Evolutionary conservation across 148 eudicot genomes (phyloP).

Genomic region (Nepenthes gracilis): DNA sequence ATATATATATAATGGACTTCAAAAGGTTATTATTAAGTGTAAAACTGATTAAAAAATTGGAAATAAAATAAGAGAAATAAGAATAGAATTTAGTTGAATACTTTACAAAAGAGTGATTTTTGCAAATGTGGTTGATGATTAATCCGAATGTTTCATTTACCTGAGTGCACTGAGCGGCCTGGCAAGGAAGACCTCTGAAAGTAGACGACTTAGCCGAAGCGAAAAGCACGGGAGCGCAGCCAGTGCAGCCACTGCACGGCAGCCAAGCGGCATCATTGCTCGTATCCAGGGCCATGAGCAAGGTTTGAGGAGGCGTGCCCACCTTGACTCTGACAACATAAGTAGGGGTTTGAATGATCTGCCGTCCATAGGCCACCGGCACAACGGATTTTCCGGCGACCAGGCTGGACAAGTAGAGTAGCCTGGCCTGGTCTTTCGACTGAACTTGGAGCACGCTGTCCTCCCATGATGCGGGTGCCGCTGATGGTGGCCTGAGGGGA

Average conservation of each 20-base stretch:
- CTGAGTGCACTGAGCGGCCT: background rate
- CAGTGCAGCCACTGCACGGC: conserved; percentile 1
- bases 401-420: background rate
- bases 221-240: background rate
- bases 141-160: background rate
- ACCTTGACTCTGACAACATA: conserved; percentile 1
- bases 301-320: conserved; percentile 1
- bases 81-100: background rate
- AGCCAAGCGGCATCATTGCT: conserved; percentile 6
- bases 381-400: background rate
- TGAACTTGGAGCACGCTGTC: background rate
- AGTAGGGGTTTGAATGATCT: background rate
- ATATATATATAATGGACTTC: too few relatives aligned
- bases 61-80: too few relatives aligned
- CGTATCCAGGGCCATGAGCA: conserved; percentile 1
- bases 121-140: background rate
- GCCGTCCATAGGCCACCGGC: background rate
- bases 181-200: background rate
- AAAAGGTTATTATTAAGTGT: too few relatives aligned
- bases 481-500: background rate
- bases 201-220: background rate
- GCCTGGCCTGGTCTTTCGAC: background rate
- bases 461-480: background rate
- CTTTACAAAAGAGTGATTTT: background rate
- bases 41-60: too few relatives aligned